Base-by-base conservation (phyloP, 2,329 filamentous ascomycete genomes). In the Helminthosporium solani region DNA sequence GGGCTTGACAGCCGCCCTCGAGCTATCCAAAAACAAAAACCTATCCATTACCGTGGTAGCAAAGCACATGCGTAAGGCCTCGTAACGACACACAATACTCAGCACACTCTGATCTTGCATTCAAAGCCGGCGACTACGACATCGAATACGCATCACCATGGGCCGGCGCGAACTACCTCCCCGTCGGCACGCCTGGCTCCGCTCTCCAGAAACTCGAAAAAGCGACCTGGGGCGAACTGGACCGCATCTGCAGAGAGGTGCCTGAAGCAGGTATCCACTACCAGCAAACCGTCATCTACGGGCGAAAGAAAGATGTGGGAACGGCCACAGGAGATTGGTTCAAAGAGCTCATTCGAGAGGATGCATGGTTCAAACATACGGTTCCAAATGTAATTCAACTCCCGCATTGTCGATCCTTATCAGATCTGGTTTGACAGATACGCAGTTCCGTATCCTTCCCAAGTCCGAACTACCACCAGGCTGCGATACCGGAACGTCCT, bases 131-230 rank as follows among this genome's bases (percentile, higher is more conserved):
- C 20, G 90, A 96, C 73, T 95, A 92, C 69, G 87, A 95, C 58
- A 85, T 90, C 53, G 88, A 95, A 76, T 96, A 95, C 68, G 86
- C 89, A 3, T 94, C 88, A 14, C 89, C 89, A 1, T 95, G 88
- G 86, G 89, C 89, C 12, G 89, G 89, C 11, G 89, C 88, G 48
- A 91, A 92, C 63, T 85, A 84, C 61, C 68, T 88, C 54, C 89
- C 87, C 31, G 70, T 75, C 7, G 71, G 67, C 31, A 71, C 70
- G 48, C 66, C 67, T 39, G 73, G 70, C 34, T 69, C 70, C 7
- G 61, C 55, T 5, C 57, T 71, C 15, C 65, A 71, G 41, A 58
- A 58, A 12, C 75, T 70, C 49, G 75, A 78, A 53, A 64, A 61
- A 38, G 63, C 68, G 23, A 75, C 74, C 12, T 77, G 73, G 73